Conservation (phyloP, 208 protist species). For the Crithidia sp. region DNA sequence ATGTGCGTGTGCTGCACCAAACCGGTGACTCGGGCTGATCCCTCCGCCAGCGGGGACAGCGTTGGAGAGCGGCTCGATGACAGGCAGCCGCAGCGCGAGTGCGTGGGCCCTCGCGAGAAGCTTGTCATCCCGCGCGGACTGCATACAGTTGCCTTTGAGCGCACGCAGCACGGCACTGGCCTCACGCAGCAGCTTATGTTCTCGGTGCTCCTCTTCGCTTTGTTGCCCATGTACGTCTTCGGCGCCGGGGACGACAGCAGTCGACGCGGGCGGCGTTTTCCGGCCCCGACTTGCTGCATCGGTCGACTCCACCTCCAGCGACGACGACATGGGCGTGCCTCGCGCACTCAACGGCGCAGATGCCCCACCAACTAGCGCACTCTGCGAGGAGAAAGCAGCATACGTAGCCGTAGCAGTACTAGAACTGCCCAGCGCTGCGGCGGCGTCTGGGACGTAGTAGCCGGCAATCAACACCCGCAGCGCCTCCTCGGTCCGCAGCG, state of each 20-base stretch:
- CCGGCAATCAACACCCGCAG: conserved; percentile 33
- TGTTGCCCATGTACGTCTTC: no score
- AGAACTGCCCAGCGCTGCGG: neutral
- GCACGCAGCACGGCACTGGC: conserved; percentile 49
- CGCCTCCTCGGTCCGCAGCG: conserved; percentile 34
- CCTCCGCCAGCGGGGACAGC: neutral
- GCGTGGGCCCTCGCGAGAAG: conserved; percentile 46
- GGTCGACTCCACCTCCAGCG: neutral
- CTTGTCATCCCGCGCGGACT: conserved; percentile 50
- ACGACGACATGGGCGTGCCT: neutral
- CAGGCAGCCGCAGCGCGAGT: conserved; percentile 34
- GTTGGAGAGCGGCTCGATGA: conserved; percentile 13
- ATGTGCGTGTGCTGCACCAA: neutral
- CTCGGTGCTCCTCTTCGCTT: conserved; percentile 9
- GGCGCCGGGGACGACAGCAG: neutral
- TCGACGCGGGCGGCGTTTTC: neutral
- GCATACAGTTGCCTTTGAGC: conserved; percentile 61
- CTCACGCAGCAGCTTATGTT: conserved; percentile 30
- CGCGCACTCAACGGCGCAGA: neutral
- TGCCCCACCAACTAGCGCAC: neutral
- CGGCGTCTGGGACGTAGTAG: conserved; percentile 28
- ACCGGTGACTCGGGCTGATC: conserved; percentile 1
- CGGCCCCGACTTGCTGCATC: neutral
- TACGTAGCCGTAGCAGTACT: neutral
- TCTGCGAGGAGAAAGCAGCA: neutral